Conservation (phyloP, 2,329 filamentous ascomycete species). For the Rhinocladiella mackenziei region DNA sequence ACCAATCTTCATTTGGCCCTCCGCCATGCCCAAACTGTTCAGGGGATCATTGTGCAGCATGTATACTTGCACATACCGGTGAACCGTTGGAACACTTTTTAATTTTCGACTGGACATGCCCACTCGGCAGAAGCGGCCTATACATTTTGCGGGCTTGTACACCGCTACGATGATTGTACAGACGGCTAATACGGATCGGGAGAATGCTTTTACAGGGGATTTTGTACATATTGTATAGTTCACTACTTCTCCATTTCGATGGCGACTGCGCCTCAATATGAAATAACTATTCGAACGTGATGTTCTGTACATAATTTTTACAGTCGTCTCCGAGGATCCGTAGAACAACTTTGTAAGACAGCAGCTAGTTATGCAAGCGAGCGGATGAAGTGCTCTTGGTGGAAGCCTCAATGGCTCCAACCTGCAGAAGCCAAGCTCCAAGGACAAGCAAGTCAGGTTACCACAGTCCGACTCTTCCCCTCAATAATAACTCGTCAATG, state of each 20-base stretch:
- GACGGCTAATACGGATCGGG: constrained; percentile 6
- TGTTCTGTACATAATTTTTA: too few relatives aligned
- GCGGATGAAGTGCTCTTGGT: neutral
- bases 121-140: neutral
- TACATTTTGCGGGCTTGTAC: constrained; percentile 1
- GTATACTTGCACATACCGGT: too few relatives aligned
- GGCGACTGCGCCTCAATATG: constrained; percentile 5
- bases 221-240: constrained; percentile 25
- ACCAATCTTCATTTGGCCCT: neutral
- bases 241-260: constrained; percentile 1
- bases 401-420: neutral
- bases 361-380: too few relatives aligned
- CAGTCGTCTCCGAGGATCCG: too few relatives aligned
- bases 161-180: constrained; percentile 11
- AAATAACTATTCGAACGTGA: too few relatives aligned
- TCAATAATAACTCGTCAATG: too few relatives aligned
- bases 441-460: too few relatives aligned
- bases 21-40: neutral
- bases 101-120: constrained; percentile 1
- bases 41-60: neutral
- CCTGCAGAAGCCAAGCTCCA: constrained; percentile 8
- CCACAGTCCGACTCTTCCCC: neutral
- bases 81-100: too few relatives aligned
- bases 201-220: constrained; percentile 11
- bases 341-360: too few relatives aligned